These are phyloP conservation scores for Pilatotrama ljubarskyi DNA, from an alignment of 768 basidiomycete species.

Conservation along the genomic window DNA sequence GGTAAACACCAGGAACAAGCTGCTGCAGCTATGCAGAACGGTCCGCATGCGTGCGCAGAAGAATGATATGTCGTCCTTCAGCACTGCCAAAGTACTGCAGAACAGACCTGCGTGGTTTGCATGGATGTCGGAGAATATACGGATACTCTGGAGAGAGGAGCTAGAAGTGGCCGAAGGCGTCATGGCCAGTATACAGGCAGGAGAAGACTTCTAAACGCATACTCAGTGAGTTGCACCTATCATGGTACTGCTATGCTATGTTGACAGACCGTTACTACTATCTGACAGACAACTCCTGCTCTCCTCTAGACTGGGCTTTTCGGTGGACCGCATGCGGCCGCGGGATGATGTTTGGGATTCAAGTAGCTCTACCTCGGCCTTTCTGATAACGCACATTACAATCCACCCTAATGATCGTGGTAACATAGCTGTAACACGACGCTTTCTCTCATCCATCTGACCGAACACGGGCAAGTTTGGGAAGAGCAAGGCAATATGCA, in stretches of 20 bases:
- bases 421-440: too few species aligned
- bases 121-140: slow-evolving; percentile 44
- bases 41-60: slow-evolving; percentile 49
- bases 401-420: too few species aligned
- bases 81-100: neutral
- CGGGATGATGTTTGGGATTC: too few species aligned
- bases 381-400: too few species aligned
- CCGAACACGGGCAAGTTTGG: too few species aligned
- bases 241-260: neutral
- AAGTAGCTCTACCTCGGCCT: too few species aligned
- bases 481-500: neutral
- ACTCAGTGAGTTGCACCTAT: neutral
- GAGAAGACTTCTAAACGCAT: slow-evolving; percentile 46
- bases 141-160: slow-evolving; percentile 63
- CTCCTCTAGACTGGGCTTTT: too few species aligned
- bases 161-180: slow-evolving; percentile 50
- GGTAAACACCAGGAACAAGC: slow-evolving; percentile 26
- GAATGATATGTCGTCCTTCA: neutral
- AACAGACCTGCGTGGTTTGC: slow-evolving; percentile 29
- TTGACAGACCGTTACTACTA: too few species aligned
- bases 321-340: too few species aligned
- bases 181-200: slow-evolving; percentile 42
- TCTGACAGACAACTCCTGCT: too few species aligned
- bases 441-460: too few species aligned
- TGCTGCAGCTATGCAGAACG: slow-evolving; percentile 41